A percentile compares a stretch with the other conserved stretches of the same genome.
Conservation (phyloP, 345 rosid genomes). For the Cardamine resedifolia region DNA sequence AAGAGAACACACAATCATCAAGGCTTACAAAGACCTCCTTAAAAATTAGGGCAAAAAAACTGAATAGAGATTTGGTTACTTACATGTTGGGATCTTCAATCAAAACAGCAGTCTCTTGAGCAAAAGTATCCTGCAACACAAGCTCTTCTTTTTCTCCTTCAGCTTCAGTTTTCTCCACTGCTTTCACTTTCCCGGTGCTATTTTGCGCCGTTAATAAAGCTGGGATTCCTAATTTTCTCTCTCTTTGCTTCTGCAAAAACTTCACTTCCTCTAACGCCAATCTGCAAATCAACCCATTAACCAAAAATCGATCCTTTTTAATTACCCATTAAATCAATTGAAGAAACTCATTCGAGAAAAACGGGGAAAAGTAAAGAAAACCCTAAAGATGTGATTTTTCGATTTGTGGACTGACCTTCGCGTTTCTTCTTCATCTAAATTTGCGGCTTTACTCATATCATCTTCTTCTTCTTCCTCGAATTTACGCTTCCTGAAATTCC, state of each 20-base stretch:
- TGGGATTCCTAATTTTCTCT: constrained; percentile 76
- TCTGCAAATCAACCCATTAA: constrained; percentile 23
- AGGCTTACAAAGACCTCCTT: not conserved
- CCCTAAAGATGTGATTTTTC: constrained; percentile 17
- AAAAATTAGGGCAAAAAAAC: not conserved
- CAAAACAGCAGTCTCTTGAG: constrained; percentile 96
- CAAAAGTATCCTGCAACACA: constrained; percentile 95
- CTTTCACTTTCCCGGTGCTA: constrained; percentile 41
- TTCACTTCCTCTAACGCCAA: constrained; percentile 92
- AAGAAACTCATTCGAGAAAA: not conserved
- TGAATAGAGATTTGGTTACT: not conserved
- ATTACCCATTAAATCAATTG: not conserved
- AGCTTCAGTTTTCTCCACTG: constrained; percentile 59
- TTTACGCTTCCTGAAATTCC: constrained; percentile 70
- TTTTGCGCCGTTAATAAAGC: constrained; percentile 51
- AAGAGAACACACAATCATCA: not conserved
- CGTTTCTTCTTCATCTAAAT: constrained; percentile 77
- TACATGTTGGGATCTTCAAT: constrained; percentile 97
- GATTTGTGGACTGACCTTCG: constrained; percentile 40
- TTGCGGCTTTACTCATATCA: constrained; percentile 28
- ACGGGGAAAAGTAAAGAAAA: not conserved
- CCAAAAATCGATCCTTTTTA: not conserved
- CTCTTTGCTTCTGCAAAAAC: constrained; percentile 91
- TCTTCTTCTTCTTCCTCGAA: constrained; percentile 54
- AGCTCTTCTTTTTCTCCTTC: constrained; percentile 97